phyloP scores from a whole-genome alignment of 176 grass and related monocot species.

The Dactylis glomerata region DNA sequence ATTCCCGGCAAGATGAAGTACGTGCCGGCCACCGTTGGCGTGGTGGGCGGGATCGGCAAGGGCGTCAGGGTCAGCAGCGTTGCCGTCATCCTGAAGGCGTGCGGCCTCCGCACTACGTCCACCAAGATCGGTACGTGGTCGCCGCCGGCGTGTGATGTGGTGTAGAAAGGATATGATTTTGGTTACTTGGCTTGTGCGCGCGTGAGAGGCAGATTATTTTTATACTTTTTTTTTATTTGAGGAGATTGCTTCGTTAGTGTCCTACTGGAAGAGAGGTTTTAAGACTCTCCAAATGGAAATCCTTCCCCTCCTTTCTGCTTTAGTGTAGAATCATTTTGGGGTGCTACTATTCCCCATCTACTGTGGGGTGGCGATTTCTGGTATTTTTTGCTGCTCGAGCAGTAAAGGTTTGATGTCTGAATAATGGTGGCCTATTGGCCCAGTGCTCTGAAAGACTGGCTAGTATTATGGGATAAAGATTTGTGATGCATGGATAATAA shows the following conservation, averaged over 20 bases:
- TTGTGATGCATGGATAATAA: background rate
- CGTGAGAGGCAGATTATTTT: background rate
- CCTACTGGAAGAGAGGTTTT: background rate
- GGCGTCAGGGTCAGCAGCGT: constrained; percentile 55
- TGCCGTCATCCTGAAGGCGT: constrained; percentile 54
- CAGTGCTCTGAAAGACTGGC: background rate
- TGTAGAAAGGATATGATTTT: constrained; percentile 17
- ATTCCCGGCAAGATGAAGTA: constrained; percentile 49
- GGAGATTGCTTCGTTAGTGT: constrained; percentile 10
- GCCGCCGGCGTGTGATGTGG: background rate
- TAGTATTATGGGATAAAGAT: background rate
- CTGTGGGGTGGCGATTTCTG: constrained; percentile 2
- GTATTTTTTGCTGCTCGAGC: background rate
- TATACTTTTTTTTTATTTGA: background rate
- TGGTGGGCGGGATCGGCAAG: constrained; percentile 51
- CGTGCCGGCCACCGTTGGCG: constrained; percentile 56
- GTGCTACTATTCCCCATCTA: background rate
- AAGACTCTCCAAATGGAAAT: background rate
- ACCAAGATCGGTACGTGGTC: constrained; percentile 52
- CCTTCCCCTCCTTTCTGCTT: background rate
- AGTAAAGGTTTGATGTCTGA: constrained; percentile 15
- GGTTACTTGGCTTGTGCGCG: background rate
- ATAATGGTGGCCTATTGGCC: constrained; percentile 17
- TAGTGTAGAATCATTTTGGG: background rate
- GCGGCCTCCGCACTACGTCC: constrained; percentile 63